Evolutionary conservation across 805 yeast genomes (phyloP).

Genomic region (Saccharomycopsis selenospora): DNA sequence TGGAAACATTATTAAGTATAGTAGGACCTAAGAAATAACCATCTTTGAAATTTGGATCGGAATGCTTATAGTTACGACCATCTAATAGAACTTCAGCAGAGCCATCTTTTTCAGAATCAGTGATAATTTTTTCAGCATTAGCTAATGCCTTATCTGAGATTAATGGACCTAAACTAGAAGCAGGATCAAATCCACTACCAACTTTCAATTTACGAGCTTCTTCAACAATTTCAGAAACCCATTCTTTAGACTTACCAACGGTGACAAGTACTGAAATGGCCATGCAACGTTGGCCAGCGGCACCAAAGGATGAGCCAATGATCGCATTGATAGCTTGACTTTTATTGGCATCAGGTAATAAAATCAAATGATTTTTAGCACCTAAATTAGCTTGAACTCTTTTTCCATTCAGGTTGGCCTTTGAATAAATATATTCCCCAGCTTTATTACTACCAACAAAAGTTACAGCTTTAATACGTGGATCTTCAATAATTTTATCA

Average conservation of each 20-base stretch:
- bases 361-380: slow-evolving; percentile 71
- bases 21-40: slow-evolving; percentile 76
- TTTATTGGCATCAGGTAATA: slow-evolving; percentile 67
- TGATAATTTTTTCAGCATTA: slow-evolving; percentile 50
- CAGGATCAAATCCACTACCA: slow-evolving; percentile 57
- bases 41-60: slow-evolving; percentile 35
- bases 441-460: slow-evolving; percentile 78
- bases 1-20: slow-evolving; percentile 50
- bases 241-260: slow-evolving; percentile 48
- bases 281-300: slow-evolving; percentile 83
- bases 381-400: slow-evolving; percentile 74
- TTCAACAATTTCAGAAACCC: slow-evolving; percentile 52
- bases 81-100: slow-evolving; percentile 59
- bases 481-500: slow-evolving; percentile 61
- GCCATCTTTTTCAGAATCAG: slow-evolving; percentile 40
- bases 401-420: slow-evolving; percentile 62
- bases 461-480: slow-evolving; percentile 67
- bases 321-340: slow-evolving; percentile 55
- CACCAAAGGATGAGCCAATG: slow-evolving; percentile 74
- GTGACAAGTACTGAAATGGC: slow-evolving; percentile 68
- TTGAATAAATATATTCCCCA: slow-evolving; percentile 62
- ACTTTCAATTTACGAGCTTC: slow-evolving; percentile 49
- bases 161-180: slow-evolving; percentile 67
- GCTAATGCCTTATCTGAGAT: slow-evolving; percentile 52
- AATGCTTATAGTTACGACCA: slow-evolving; percentile 43